Base-by-base conservation (phyloP, 2,329 filamentous ascomycete species). In the Colletotrichum karsti region DNA sequence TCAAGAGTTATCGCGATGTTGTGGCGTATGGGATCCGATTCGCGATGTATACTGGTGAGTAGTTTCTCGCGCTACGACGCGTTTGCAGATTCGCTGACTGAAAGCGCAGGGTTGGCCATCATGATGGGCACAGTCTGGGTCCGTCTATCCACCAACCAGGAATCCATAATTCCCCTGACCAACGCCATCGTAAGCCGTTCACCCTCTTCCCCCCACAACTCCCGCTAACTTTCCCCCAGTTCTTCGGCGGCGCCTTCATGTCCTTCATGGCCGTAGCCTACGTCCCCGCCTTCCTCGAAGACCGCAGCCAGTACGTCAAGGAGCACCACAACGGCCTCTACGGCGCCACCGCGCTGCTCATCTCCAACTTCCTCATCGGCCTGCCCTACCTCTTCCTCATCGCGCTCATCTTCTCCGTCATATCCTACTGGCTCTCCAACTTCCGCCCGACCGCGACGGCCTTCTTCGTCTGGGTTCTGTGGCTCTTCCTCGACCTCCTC, bases 81-180 rank as follows among this genome's bases (percentile, higher is more conserved):
- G 56, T 24, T 22, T 15, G 1, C 9, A n/a, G n/a, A n/a, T n/a
- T 8, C 13, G n/a, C 54, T 28, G 68, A 89, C 88, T 80, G 72
- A 44, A 66, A 4, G 12, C 70, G 1, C 74, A 22, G 88, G 89
- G 1, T 84, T 97, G 15, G 93, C 93, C 1, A 88, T 96, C 72
- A 91, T 96, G 88, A 94, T 95, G 91, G 93, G 94, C 5, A 97
- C 94, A 0, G 92, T 97, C 12, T 97, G 93, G 91, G 81, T 97
- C 13, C 89, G 93, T 6, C 84, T 97, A 3, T 81, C 85, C 4
- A 85, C 91, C 0, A 81, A 85, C 0, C 93, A 97, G 76, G 82
- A 85, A 63, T 91, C 92, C 66, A 95, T 97, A 72, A 91, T 93
- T 73, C 90, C 93, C 0, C 92, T 93, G 73, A 93, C 90, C 78